These are phyloP conservation scores for Croton setiger DNA, from an alignment of 441 rosid genomes.

Conservation along the genomic window DNA sequence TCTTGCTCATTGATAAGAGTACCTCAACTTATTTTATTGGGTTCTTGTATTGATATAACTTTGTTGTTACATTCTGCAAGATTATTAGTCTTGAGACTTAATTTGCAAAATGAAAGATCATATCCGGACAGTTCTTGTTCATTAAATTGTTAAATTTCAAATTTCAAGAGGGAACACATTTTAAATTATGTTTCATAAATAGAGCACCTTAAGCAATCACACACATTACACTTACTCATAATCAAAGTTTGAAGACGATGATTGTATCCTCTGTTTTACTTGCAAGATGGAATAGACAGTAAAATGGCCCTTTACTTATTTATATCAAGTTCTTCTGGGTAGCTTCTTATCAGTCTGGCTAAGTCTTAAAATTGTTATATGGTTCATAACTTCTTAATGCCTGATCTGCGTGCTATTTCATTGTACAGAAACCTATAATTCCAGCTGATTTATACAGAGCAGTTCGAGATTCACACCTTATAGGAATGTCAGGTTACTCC, in stretches of 20 bases:
- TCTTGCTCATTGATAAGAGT: background rate
- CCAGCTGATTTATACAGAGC: slow-evolving; percentile 66
- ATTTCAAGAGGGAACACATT: slow-evolving; percentile 3
- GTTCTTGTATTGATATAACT: background rate
- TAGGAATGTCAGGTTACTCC: slow-evolving; percentile 93
- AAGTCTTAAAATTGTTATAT: background rate
- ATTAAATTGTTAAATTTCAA: too few species aligned
- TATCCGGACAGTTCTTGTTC: too few species aligned
- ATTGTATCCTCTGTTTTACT: slow-evolving; percentile 2
- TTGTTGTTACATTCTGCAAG: background rate
- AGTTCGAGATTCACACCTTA: slow-evolving; percentile 83
- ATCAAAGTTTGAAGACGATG: background rate
- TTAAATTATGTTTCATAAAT: background rate
- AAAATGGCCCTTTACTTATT: background rate
- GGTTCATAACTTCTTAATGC: background rate
- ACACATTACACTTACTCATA: background rate
- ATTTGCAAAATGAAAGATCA: too few species aligned
- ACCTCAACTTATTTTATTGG: background rate
- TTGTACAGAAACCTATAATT: slow-evolving; percentile 73
- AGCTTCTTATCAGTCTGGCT: background rate
- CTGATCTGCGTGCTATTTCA: slow-evolving; percentile 12
- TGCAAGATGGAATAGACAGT: background rate
- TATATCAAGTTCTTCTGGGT: background rate
- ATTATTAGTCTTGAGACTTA: too few species aligned
- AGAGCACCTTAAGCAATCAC: background rate